Percentiles rank a stretch among this genome's conserved stretches.
These are phyloP conservation scores for Raddia guianensis DNA, from an alignment of 176 grass and related monocot species.

Conservation along the genomic window DNA sequence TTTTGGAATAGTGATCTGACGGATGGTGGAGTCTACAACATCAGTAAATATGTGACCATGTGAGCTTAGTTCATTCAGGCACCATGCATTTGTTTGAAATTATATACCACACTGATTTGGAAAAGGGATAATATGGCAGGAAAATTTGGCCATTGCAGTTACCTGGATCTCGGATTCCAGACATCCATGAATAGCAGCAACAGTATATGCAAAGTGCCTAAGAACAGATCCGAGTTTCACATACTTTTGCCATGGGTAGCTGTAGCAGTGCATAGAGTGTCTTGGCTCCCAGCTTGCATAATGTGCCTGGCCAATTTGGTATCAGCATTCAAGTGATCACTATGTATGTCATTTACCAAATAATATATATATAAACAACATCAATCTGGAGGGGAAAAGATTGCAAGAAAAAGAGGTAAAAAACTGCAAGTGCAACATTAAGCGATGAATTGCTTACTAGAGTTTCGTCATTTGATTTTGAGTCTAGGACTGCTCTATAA, in stretches of 20 bases:
- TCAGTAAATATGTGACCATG: neutral
- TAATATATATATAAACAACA: neutral
- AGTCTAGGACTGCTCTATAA: constrained; percentile 75
- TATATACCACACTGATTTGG: neutral
- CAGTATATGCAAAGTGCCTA: constrained; percentile 84
- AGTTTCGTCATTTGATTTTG: constrained; percentile 90
- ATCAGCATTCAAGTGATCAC: constrained; percentile 17
- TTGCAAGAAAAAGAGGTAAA: neutral
- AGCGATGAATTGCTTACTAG: constrained; percentile 54
- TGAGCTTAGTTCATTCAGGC: constrained; percentile 32
- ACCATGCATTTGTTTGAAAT: constrained; percentile 6
- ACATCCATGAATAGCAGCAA: constrained; percentile 86
- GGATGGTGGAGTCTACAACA: constrained; percentile 64
- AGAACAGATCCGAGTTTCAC: constrained; percentile 89
- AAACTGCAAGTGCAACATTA: neutral
- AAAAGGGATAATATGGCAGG: neutral
- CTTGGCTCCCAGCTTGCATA: constrained; percentile 98
- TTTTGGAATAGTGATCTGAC: constrained; percentile 68
- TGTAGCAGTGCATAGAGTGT: constrained; percentile 86
- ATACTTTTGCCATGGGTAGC: constrained; percentile 91
- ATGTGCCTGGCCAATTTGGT: constrained; percentile 61
- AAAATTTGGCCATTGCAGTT: neutral
- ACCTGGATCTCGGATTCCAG: constrained; percentile 97
- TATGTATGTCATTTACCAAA: neutral
- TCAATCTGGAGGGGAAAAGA: neutral